phyloP scores from a whole-genome alignment of 257 asterid species.

The Petunia axillaris region DNA sequence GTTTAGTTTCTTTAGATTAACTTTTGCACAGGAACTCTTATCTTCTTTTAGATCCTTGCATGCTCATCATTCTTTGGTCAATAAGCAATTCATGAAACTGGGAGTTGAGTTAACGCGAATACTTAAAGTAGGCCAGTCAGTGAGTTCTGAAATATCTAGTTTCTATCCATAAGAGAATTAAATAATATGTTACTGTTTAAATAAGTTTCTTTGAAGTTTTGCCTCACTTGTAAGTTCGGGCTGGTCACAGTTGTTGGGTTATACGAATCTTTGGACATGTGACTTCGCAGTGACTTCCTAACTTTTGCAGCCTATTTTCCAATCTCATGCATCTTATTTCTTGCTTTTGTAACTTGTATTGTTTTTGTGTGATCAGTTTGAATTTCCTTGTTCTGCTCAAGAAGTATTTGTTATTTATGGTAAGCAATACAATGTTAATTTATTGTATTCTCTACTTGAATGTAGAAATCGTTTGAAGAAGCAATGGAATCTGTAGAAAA shows the following conservation, averaged over 20 bases:
- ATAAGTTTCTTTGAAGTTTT: not conserved
- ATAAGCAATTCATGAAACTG: not conserved
- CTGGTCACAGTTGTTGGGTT: not conserved
- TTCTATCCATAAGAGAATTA: not conserved
- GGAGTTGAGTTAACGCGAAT: not conserved
- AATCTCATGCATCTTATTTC: not conserved
- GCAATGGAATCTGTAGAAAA: slow-evolving; percentile 71
- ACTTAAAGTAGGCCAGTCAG: not conserved
- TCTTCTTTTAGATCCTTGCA: not conserved
- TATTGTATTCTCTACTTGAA: not conserved
- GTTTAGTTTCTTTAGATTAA: not conserved
- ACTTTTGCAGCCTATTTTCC: not conserved
- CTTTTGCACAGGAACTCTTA: not conserved
- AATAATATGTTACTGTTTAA: not conserved
- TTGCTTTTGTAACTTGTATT: not conserved
- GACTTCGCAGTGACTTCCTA: not conserved
- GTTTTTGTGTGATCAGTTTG: not conserved
- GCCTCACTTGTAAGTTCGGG: not conserved
- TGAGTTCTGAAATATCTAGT: not conserved
- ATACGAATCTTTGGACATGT: not conserved
- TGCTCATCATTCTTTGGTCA: not conserved
- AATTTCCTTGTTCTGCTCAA: not conserved
- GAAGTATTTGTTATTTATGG: not conserved
- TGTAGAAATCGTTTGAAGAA: slow-evolving; percentile 89
- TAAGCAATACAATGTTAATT: not conserved